Evolutionary conservation across 73 alveolate species (phyloP), one percentile per base, ranked within the genome.

Genomic region (Loxodes magnus): DNA sequence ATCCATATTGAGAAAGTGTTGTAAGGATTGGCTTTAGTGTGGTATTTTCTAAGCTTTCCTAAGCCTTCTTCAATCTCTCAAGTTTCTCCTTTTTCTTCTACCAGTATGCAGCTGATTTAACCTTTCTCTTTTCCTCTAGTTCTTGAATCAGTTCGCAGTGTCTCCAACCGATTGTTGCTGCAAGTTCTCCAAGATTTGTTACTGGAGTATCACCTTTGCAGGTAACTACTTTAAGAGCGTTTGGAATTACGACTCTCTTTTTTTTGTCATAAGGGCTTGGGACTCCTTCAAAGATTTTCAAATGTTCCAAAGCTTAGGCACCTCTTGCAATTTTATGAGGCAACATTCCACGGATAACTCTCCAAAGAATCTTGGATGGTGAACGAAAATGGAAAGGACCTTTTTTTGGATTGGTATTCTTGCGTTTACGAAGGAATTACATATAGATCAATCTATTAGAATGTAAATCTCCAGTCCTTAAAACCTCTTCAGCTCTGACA

Each of bases 301-400:
- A 61, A 36, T 85, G 51, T 44, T 82, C 98, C 46, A 94, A 75
- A 29, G 98, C 98, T 14, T 88, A 92, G 22, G 85, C 86, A 15
- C 99, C 99, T 43, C 87, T 71, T 28, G 97, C 81, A 22, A 98
- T 87, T 78, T 94, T 94, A 71, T 91, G 94, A 20, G 97, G 95
- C 43, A 90, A 79, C 71, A 68, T 58, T 35, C 82, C 78, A 65
- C 96, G 74, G 54, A 84, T 77, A 67, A 84, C 77, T 71, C 96
- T 87, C 95, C 97, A 91, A 84, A 94, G 71, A 56, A 88, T 79
- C 71, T 92, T 92, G 34, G 96, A 58, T 19, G 99, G 99, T 43
- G 94, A 71, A 35, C 93, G 74, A 93, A 38, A 90, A 67, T 94
- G 99, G 77, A 71, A 54, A 48, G 84, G 96, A 14, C 98, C 98